A percentile compares a stretch with the other conserved stretches of the same genome.
phyloP scores from a whole-genome alignment of 495 filamentous ascomycete species.

The Podospora conica region DNA sequence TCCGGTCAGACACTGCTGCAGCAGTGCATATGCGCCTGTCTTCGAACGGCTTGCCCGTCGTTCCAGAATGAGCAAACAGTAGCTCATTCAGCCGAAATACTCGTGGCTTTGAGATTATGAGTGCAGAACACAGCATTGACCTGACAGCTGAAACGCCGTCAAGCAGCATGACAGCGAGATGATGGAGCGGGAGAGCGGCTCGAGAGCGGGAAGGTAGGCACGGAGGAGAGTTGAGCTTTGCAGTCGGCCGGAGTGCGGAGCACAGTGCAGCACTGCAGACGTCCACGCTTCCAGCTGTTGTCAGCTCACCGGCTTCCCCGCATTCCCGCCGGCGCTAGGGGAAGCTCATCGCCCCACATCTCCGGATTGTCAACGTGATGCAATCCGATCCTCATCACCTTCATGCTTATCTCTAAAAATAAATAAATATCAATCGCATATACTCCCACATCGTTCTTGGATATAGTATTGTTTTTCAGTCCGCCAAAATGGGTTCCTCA shows the following conservation, averaged over 20 bases:
- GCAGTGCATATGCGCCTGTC: background rate
- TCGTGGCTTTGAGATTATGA: too few species aligned
- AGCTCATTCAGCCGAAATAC: background rate
- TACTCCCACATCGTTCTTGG: background rate
- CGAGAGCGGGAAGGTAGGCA: too few species aligned
- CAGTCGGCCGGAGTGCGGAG: too few species aligned
- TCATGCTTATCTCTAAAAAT: background rate
- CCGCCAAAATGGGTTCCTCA: slow-evolving; percentile 35
- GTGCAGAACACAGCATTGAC: background rate
- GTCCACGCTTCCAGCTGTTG: background rate
- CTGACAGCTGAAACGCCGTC: background rate
- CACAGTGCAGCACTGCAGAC: background rate
- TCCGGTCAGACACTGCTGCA: background rate
- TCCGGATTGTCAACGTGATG: background rate
- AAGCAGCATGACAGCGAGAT: background rate
- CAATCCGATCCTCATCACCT: background rate
- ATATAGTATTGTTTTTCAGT: background rate
- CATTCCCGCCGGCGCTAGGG: background rate
- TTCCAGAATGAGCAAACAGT: background rate
- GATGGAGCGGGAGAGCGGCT: background rate
- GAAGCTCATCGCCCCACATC: background rate
- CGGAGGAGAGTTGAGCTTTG: background rate
- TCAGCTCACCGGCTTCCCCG: background rate
- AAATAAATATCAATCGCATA: background rate
- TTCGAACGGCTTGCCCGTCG: background rate